Percentiles rank a stretch among this genome's conserved stretches.
These are phyloP conservation scores for Knufia fluminis DNA, from an alignment of 2,329 filamentous ascomycete species.

Conservation along the genomic window DNA sequence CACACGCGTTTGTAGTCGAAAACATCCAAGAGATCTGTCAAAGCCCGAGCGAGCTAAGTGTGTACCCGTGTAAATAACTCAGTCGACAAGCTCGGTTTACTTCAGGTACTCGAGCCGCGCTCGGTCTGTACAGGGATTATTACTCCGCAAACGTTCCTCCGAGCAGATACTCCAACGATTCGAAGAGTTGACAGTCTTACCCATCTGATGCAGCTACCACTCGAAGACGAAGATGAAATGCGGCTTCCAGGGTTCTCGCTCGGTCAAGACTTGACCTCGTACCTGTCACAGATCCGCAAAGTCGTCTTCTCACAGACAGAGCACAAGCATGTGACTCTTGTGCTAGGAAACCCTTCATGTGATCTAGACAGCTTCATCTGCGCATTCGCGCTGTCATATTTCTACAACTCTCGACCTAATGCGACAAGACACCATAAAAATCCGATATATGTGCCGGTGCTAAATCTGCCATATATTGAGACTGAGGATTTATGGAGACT, in stretches of 20 bases:
- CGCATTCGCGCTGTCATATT: slow-evolving; percentile 53
- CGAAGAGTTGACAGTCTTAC: not conserved
- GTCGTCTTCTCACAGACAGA: slow-evolving; percentile 6
- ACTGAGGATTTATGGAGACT: slow-evolving; percentile 42
- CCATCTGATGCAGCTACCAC: slow-evolving; percentile 4
- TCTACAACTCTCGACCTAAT: slow-evolving; percentile 30
- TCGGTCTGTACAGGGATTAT: no score
- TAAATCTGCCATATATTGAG: slow-evolving; percentile 45
- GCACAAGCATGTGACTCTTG: slow-evolving; percentile 27
- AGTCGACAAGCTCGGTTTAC: no score
- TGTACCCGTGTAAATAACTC: no score
- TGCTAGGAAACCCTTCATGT: slow-evolving; percentile 37
- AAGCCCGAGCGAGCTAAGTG: no score
- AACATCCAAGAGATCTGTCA: no score
- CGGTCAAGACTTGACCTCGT: slow-evolving; percentile 5
- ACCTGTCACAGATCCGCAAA: slow-evolving; percentile 4
- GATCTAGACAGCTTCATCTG: slow-evolving; percentile 57
- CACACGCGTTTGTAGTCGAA: no score
- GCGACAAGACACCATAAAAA: slow-evolving; percentile 5
- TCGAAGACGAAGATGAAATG: slow-evolving; percentile 3
- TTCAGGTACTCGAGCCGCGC: no score
- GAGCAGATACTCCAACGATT: not conserved
- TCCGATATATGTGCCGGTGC: slow-evolving; percentile 46
- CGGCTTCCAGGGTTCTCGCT: slow-evolving; percentile 6
- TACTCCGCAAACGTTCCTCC: not conserved